phyloP scores from a whole-genome alignment of 371 early-diverging fungal genomes.

The Nematocida minor region DNA sequence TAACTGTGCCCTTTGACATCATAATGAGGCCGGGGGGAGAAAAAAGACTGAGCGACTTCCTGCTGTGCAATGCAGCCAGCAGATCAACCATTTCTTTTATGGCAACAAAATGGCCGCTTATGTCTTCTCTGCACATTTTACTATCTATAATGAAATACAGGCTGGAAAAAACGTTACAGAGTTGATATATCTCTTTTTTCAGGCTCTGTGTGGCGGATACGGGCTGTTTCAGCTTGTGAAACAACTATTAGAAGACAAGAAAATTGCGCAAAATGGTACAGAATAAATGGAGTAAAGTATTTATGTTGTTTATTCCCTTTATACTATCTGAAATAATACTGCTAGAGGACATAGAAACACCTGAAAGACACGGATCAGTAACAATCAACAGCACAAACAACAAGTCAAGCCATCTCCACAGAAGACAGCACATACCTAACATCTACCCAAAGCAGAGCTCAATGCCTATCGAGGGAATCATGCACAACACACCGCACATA shows the following conservation, averaged over 20 bases:
- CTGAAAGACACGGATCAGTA: conserved; percentile 8
- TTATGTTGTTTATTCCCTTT: neutral
- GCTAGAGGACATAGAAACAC: conserved; percentile 13
- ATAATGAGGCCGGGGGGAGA: conserved; percentile 90
- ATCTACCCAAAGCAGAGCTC: too few species aligned
- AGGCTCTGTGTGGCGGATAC: neutral
- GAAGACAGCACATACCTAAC: too few species aligned
- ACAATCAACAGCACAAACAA: conserved; percentile 32
- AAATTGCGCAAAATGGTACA: neutral
- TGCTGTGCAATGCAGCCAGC: conserved; percentile 77
- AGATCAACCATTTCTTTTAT: conserved; percentile 54
- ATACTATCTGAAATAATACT: neutral
- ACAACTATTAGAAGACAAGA: neutral
- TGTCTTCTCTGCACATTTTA: conserved; percentile 51
- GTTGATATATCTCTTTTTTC: neutral
- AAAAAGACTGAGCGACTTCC: conserved; percentile 84
- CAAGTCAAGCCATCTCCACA: neutral
- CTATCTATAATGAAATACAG: conserved; percentile 51
- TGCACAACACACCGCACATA: too few species aligned
- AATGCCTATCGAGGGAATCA: too few species aligned
- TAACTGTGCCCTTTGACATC: conserved; percentile 69
- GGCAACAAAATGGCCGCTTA: conserved; percentile 61
- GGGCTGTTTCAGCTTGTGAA: conserved; percentile 2
- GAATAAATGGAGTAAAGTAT: neutral
- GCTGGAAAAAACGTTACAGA: conserved; percentile 42